Evolutionary conservation across 78 protist species (phyloP).

Genomic region (Mantamonas sphyraenae): DNA sequence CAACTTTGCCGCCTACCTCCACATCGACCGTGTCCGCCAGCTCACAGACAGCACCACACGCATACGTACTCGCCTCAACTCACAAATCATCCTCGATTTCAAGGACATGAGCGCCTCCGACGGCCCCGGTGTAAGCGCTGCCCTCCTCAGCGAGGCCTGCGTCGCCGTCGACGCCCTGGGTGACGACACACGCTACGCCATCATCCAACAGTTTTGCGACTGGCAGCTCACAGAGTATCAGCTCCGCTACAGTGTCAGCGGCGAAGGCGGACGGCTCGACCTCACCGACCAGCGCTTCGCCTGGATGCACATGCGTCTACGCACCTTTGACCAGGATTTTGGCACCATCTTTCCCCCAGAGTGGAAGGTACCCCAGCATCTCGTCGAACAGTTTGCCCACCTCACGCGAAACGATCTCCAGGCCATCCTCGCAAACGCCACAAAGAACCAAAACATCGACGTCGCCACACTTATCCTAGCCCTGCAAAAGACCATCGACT

Average conservation of each 20-base stretch:
- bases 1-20: too few species aligned
- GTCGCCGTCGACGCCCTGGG: conserved; percentile 22
- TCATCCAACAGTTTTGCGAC: neutral
- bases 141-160: conserved; percentile 8
- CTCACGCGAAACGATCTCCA: conserved; percentile 15
- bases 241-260: neutral
- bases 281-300: conserved; percentile 7
- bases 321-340: neutral
- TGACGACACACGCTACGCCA: neutral
- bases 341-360: conserved; percentile 12
- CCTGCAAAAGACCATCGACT: conserved; percentile 24
- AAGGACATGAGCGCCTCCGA: neutral
- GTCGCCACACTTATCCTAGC: conserved; percentile 14
- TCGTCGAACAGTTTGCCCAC: conserved; percentile 14
- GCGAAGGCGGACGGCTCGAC: conserved; percentile 4
- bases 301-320: neutral
- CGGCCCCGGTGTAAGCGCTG: neutral
- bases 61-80: neutral
- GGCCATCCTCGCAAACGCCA: neutral
- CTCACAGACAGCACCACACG: neutral
- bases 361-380: conserved; percentile 13
- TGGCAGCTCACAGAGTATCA: neutral
- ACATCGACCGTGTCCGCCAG: neutral
- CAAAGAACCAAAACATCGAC: neutral
- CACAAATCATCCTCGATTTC: neutral